Evolutionary conservation across 2,329 filamentous ascomycete genomes (phyloP).

Genomic region (Elsinoe ampelina): DNA sequence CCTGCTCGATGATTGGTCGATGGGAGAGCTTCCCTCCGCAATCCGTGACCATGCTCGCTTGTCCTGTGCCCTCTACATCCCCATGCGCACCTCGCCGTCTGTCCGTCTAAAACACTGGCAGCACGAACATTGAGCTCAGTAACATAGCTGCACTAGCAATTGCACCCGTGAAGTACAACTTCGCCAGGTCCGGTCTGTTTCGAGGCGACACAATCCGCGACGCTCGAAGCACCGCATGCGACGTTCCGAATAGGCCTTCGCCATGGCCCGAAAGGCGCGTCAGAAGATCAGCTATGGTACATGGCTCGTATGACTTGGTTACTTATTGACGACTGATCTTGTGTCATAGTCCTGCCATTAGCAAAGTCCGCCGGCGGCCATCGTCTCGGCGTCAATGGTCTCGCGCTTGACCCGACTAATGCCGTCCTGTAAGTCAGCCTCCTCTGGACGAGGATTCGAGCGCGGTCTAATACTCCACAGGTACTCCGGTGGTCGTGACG

Average conservation of each 20-base stretch:
- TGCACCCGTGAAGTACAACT: no score
- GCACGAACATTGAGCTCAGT: no score
- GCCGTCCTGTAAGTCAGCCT: constrained; percentile 65
- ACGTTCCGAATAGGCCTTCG: not conserved
- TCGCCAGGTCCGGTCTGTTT: no score
- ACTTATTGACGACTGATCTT: not conserved
- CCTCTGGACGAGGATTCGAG: not conserved
- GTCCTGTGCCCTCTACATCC: not conserved
- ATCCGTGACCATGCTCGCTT: not conserved
- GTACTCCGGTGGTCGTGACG: constrained; percentile 92
- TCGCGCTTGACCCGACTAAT: constrained; percentile 74
- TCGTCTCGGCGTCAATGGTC: constrained; percentile 85
- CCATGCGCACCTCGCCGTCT: not conserved
- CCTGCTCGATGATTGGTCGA: not conserved
- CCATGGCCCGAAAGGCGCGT: constrained; percentile 44
- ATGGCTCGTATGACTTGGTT: not conserved
- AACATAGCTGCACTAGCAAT: no score
- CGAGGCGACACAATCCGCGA: no score
- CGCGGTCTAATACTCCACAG: constrained; percentile 40
- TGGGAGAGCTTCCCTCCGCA: not conserved
- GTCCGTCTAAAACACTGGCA: no score
- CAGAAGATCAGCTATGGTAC: constrained; percentile 46
- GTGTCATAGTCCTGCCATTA: constrained; percentile 56
- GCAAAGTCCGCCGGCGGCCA: constrained; percentile 73
- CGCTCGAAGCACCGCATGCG: not conserved